Base-by-base conservation (phyloP, 345 rosid species). In the Salix viminalis region DNA sequence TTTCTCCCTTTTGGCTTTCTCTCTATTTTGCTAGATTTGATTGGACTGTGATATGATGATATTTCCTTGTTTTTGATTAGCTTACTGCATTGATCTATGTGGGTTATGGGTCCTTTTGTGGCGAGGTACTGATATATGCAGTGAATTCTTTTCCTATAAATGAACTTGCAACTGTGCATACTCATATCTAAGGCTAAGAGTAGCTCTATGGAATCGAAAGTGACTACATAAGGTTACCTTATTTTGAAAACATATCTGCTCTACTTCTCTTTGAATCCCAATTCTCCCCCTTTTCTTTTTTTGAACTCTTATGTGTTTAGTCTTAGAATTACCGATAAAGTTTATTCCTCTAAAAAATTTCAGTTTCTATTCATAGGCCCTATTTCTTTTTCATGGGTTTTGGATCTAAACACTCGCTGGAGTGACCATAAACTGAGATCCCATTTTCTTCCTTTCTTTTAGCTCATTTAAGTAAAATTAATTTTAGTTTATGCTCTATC, bases 381-480 rank as follows among this genome's bases (percentile, higher is more conserved):
- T 30, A 18, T 73, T 65, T 46, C 14, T 67, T 11, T 77, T 16
- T 71, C 68, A 65, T 72, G 61, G 75, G 70, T 68, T 70, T 28
- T 76, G 88, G 91, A 89, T 88, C 88, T 85, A 75, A 21, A 69
- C 75, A 64, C 69, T 50, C 71, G 77, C 60, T 42, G 76, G 48
- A 54, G 36, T 70, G 69, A 75, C 75, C 82, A 76, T 71, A 36
- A 75, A 58, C 34, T 68, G 26, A 48, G 74, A 72, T 75, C 21
- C 50, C 12, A 42, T 36, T 76, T 65, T 56, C 48, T 71, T 32
- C 21, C 56, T 54, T 54, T 36, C 36, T 67, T 65, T 50, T 28
- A 48, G 75, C 56, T 65, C 50, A 6, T 36, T 66, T 50, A 13
- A 12, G 68, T 37, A 30, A 41, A 28, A n/a, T 15, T 42, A 6